phyloP scores from a whole-genome alignment of 1,284 basidiomycete species.

The Pseudozyma hubeiensis region DNA sequence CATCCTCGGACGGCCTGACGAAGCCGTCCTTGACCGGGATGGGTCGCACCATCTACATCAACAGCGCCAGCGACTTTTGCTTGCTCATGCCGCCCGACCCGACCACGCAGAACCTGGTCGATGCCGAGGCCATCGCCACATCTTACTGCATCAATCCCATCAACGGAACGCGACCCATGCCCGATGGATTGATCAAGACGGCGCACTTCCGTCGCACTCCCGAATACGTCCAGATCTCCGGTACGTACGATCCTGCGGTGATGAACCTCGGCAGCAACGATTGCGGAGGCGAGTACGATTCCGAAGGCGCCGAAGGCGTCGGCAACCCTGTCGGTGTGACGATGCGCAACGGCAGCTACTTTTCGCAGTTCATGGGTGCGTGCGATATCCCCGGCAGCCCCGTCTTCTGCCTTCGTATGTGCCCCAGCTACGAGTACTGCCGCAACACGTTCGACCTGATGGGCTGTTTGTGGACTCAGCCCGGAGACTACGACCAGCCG shows the following conservation, averaged over 20 bases:
- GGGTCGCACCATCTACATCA: constrained; percentile 49
- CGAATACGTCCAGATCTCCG: constrained; percentile 55
- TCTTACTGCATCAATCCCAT: constrained; percentile 61
- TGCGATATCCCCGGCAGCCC: constrained; percentile 61
- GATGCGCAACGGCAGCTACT: constrained; percentile 53
- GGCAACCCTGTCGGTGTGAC: constrained; percentile 63
- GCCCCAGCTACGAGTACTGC: constrained; percentile 57
- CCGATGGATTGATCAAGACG: constrained; percentile 62
- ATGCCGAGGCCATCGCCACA: constrained; percentile 62
- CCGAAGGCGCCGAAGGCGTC: constrained; percentile 48
- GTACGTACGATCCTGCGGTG: constrained; percentile 56
- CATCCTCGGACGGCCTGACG: constrained; percentile 26
- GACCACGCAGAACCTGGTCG: constrained; percentile 59
- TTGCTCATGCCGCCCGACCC: constrained; percentile 64
- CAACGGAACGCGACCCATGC: constrained; percentile 61
- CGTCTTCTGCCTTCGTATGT: constrained; percentile 58
- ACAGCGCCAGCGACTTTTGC: constrained; percentile 59
- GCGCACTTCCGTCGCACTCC: constrained; percentile 58
- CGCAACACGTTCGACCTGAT: constrained; percentile 61
- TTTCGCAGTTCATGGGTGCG: constrained; percentile 57
- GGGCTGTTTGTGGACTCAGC: constrained; percentile 53
- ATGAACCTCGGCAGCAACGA: constrained; percentile 62
- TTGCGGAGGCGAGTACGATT: constrained; percentile 57
- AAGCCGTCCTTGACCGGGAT: constrained; percentile 29
- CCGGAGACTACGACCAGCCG: constrained; percentile 54